Evolutionary conservation across 1,139 yeast genomes (phyloP).

Genomic region (Geotrichum europaeum): DNA sequence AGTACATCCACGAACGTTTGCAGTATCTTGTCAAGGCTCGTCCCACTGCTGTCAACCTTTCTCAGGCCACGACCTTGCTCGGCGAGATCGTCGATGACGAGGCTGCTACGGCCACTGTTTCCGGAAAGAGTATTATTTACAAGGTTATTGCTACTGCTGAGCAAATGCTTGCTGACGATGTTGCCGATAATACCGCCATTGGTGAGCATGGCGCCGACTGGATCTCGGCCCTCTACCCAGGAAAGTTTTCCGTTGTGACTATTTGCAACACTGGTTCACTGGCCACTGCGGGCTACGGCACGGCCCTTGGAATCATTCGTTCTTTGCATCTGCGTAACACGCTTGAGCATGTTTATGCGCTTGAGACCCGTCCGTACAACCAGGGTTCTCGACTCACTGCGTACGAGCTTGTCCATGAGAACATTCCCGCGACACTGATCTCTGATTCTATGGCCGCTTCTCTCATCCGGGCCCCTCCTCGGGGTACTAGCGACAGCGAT

Average conservation of each 20-base stretch:
- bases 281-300: constrained; percentile 97
- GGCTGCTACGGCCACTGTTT: background rate
- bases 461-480: constrained; percentile 39
- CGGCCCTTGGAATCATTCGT: constrained; percentile 88
- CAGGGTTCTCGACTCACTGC: constrained; percentile 95
- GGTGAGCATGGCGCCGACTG: constrained; percentile 80
- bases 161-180: constrained; percentile 64
- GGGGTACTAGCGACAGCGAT: background rate
- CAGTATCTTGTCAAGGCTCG: constrained; percentile 69
- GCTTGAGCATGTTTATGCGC: constrained; percentile 69
- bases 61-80: constrained; percentile 68
- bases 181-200: constrained; percentile 64
- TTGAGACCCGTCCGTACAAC: constrained; percentile 94
- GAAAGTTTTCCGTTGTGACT: constrained; percentile 65
- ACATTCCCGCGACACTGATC: constrained; percentile 79
- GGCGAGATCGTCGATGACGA: constrained; percentile 29
- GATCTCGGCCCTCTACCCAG: constrained; percentile 35
- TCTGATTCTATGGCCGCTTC: constrained; percentile 92
- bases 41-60: constrained; percentile 91
- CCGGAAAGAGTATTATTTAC: constrained; percentile 26
- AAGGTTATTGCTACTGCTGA: constrained; percentile 49
- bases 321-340: constrained; percentile 45
- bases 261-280: constrained; percentile 60
- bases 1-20: constrained; percentile 40
- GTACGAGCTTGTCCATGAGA: constrained; percentile 77